These are phyloP conservation scores for Chaetomiaceae sp. DNA, from an alignment of 2,329 filamentous ascomycete genomes.

Conservation along the genomic window DNA sequence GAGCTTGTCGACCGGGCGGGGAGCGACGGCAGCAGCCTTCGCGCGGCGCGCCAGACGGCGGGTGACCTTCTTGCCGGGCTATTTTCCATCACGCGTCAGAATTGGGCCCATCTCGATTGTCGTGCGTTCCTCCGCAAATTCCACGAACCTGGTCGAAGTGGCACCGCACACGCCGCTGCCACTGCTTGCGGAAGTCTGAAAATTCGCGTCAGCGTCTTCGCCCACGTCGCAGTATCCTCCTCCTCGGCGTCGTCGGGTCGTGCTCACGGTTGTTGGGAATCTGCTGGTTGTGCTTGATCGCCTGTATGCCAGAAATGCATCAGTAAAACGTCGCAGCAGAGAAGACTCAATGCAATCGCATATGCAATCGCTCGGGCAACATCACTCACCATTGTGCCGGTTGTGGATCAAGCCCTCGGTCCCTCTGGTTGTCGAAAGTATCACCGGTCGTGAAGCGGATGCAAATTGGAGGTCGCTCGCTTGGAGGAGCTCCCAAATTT, in stretches of 20 bases:
- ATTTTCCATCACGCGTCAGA: slow-evolving; percentile 36
- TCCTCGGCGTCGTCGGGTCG: slow-evolving; percentile 29
- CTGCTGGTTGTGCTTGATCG: slow-evolving; percentile 99
- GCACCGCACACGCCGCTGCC: slow-evolving; percentile 97
- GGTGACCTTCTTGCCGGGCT: slow-evolving; percentile 95
- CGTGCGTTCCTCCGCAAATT: slow-evolving; percentile 22
- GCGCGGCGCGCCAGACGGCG: slow-evolving; percentile 86
- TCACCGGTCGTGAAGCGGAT: slow-evolving; percentile 35
- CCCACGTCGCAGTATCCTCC: slow-evolving; percentile 17
- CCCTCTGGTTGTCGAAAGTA: slow-evolving; percentile 28
- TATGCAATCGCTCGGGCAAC: slow-evolving; percentile 22
- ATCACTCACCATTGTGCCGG: slow-evolving; percentile 50
- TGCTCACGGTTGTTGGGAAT: slow-evolving; percentile 89
- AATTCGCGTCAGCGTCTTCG: slow-evolving; percentile 38
- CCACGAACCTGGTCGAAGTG: slow-evolving; percentile 93
- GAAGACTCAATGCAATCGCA: slow-evolving; percentile 2
- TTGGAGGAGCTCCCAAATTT: slow-evolving; percentile 34
- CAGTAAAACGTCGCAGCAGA: slow-evolving; percentile 22
- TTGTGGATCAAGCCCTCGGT: slow-evolving; percentile 44
- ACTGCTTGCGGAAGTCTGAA: slow-evolving; percentile 98
- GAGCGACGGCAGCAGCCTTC: slow-evolving; percentile 93
- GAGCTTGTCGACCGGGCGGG: slow-evolving; percentile 95
- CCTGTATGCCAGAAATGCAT: slow-evolving; percentile 46
- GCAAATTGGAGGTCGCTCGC: slow-evolving; percentile 34
- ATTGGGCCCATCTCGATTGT: slow-evolving; percentile 19